phyloP scores from a whole-genome alignment of 352 stramenopile species.

The Pythium phragmiticola region DNA sequence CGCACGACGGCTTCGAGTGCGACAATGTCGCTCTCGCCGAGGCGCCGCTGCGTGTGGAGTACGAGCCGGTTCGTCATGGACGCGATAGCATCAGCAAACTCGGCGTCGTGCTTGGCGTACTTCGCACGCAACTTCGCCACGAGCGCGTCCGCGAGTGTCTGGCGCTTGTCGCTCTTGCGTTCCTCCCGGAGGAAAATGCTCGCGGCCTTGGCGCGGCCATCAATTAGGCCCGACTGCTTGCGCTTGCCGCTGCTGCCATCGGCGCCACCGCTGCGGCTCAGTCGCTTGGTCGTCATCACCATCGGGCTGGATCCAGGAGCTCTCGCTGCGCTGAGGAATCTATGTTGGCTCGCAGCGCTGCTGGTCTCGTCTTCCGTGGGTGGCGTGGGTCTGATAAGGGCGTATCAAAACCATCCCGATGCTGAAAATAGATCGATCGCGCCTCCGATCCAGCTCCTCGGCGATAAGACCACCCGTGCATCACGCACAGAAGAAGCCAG shows the following conservation, averaged over 20 bases:
- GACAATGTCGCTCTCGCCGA: constrained; percentile 60
- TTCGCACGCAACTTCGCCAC: constrained; percentile 46
- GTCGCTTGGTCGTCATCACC: constrained; percentile 26
- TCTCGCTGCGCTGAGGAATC: not conserved
- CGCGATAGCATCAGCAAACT: constrained; percentile 54
- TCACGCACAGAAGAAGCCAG: no score
- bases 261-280: constrained; percentile 17
- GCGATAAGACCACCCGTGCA: no score
- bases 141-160: constrained; percentile 53
- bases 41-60: constrained; percentile 44
- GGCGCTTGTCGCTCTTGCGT: constrained; percentile 60
- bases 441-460: no score
- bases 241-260: constrained; percentile 9
- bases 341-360: not conserved
- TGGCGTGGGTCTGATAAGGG: not conserved
- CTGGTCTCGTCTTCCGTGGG: not conserved
- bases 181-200: constrained; percentile 45
- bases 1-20: constrained; percentile 60
- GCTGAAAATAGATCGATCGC: no score
- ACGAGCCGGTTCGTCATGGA: constrained; percentile 55
- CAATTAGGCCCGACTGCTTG: constrained; percentile 8
- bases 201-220: constrained; percentile 34
- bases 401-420: not conserved
- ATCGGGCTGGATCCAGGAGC: no score
- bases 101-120: constrained; percentile 56